phyloP scores from a whole-genome alignment of 1,284 basidiomycete genomes.

The Malassezia sympodialis region DNA sequence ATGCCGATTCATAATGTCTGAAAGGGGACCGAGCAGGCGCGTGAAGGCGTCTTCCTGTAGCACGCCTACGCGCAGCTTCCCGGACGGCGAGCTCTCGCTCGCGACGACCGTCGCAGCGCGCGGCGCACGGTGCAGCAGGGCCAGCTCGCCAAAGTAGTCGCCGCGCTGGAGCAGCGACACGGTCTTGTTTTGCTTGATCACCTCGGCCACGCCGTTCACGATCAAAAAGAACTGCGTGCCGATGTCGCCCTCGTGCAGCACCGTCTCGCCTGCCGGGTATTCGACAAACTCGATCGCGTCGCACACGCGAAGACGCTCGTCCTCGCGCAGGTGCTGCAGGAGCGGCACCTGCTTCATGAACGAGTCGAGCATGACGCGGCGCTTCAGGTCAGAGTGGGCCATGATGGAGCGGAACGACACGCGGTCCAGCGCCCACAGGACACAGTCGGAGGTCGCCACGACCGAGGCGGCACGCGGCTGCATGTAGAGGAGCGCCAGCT shows the following conservation, averaged over 20 bases:
- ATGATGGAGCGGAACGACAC: conserved; percentile 98
- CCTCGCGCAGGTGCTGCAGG: conserved; percentile 69
- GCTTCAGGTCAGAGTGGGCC: conserved; percentile 51
- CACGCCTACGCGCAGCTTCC: conserved; percentile 61
- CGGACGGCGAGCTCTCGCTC: conserved; percentile 45
- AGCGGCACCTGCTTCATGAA: conserved; percentile 87
- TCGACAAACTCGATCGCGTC: conserved; percentile 80
- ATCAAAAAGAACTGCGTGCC: conserved; percentile 96
- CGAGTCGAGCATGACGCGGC: conserved; percentile 86
- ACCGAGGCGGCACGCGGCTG: conserved; percentile 91
- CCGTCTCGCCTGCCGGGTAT: conserved; percentile 70
- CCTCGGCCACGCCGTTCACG: conserved; percentile 79
- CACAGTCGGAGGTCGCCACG: conserved; percentile 67
- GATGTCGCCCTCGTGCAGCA: conserved; percentile 82
- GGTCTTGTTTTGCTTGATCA: conserved; percentile 58
- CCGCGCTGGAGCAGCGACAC: conserved; percentile 74
- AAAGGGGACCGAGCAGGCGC: conserved; percentile 76
- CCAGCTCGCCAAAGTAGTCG: conserved; percentile 94
- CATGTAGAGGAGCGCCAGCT: conserved; percentile 94
- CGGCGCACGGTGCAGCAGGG: conserved; percentile 70
- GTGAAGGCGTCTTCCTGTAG: conserved; percentile 90
- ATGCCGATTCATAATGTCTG: conserved; percentile 76
- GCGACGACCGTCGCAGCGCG: conserved; percentile 90
- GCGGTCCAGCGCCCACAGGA: conserved; percentile 87
- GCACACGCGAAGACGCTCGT: conserved; percentile 89